phyloP scores from a whole-genome alignment of 2,329 filamentous ascomycete species.

The Xylariaceae sp. region DNA sequence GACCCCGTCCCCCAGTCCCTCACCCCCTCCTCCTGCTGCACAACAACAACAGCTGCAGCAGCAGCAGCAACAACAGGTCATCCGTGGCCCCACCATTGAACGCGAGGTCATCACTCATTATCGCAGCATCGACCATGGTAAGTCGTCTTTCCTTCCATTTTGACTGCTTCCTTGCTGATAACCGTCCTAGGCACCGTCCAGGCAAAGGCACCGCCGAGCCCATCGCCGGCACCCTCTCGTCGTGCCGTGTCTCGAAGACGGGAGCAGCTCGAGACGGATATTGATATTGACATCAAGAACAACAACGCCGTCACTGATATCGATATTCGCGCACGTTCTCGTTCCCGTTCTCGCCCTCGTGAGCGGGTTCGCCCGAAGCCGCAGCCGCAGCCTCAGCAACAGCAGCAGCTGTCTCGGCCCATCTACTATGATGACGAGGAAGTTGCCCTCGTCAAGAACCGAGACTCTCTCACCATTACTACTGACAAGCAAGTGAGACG shows the following conservation, averaged over 20 bases:
- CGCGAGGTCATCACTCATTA: constrained; percentile 88
- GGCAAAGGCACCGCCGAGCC: constrained; percentile 37
- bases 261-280: constrained; percentile 44
- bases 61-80: constrained; percentile 51
- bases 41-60: constrained; percentile 31
- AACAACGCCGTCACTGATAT: constrained; percentile 52
- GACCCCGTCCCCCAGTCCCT: constrained; percentile 42
- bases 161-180: constrained; percentile 14
- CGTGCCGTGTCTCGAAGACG: constrained; percentile 42
- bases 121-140: constrained; percentile 80
- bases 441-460: constrained; percentile 56
- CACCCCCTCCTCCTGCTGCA: constrained; percentile 44
- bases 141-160: constrained; percentile 25
- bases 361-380: constrained; percentile 34
- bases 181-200: constrained; percentile 41
- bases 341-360: constrained; percentile 37
- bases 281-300: constrained; percentile 58
- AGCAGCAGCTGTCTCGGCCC: constrained; percentile 22
- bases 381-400: not conserved
- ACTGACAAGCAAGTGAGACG: constrained; percentile 39
- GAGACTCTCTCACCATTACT: constrained; percentile 41
- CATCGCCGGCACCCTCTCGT: constrained; percentile 45
- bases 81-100: constrained; percentile 74
- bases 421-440: constrained; percentile 56
- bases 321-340: constrained; percentile 46